Evolutionary conservation across 805 yeast genomes (phyloP).

Genomic region (Hanseniaspora lindneri): DNA sequence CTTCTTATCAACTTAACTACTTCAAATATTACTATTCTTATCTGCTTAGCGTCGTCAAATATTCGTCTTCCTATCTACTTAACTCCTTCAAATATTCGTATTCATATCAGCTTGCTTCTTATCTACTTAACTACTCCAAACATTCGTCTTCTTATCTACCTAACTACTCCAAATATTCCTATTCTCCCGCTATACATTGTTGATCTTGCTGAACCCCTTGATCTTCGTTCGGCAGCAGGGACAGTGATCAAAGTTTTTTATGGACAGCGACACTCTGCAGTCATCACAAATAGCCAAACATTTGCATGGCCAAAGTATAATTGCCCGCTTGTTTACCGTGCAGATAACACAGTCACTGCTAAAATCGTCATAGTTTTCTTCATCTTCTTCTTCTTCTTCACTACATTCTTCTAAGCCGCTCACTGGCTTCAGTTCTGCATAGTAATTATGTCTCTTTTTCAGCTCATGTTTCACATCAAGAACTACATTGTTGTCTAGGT

Average conservation of each 20-base stretch:
- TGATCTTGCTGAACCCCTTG: constrained; percentile 38
- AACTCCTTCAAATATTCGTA: no score
- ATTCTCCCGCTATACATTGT: constrained; percentile 22
- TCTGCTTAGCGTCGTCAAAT: no score
- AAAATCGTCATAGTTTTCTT: constrained; percentile 3
- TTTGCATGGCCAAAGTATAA: constrained; percentile 85
- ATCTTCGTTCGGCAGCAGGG: constrained; percentile 75
- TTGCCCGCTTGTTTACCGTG: constrained; percentile 57
- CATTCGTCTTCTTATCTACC: no score
- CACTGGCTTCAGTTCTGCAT: constrained; percentile 11
- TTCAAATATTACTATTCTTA: no score
- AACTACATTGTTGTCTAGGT: constrained; percentile 26
- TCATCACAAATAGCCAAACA: constrained; percentile 81
- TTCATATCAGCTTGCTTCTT: no score
- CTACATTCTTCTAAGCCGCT: not conserved
- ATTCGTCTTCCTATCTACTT: no score
- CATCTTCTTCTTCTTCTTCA: not conserved
- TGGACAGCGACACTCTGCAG: constrained; percentile 62
- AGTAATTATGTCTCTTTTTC: constrained; percentile 26
- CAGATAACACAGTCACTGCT: constrained; percentile 60
- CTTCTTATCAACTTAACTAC: no score
- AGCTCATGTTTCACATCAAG: constrained; percentile 24
- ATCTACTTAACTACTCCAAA: no score
- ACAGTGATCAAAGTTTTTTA: constrained; percentile 64
- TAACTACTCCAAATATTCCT: no score